Conservation (phyloP, 352 stramenopile species). For the Phytophthora cryptogea region DNA sequence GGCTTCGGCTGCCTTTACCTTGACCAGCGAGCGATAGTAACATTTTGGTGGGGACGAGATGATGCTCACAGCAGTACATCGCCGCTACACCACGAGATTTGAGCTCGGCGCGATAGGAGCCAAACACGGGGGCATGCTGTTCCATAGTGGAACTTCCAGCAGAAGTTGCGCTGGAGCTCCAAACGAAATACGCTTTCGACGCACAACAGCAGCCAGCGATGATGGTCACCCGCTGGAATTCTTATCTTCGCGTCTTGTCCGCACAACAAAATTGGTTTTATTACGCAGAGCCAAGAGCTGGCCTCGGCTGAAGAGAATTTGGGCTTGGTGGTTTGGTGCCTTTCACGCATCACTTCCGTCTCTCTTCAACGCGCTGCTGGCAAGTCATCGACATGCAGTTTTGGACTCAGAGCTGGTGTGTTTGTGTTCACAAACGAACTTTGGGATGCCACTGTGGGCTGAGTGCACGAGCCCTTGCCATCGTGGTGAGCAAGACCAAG, state of each 20-base stretch:
- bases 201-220: constrained; percentile 1
- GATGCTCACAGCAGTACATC: constrained; percentile 1
- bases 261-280: background rate
- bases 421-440: no score
- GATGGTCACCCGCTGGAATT: constrained; percentile 3
- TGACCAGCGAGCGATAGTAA: constrained; percentile 3
- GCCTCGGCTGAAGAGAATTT: constrained; percentile 13
- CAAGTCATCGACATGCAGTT: background rate
- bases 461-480: no score
- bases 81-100: constrained; percentile 16
- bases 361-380: constrained; percentile 4
- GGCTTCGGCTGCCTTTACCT: constrained; percentile 19
- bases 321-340: background rate
- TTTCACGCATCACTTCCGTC: background rate
- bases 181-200: constrained; percentile 5
- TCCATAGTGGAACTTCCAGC: background rate
- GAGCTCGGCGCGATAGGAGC: background rate
- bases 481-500: constrained; percentile 8
- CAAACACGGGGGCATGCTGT: constrained; percentile 21
- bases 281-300: no score
- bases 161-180: constrained; percentile 6
- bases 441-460: no score
- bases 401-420: no score
- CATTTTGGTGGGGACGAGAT: constrained; percentile 12
- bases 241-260: constrained; percentile 28